A percentile compares a stretch with the other conserved stretches of the same genome.
Evolutionary conservation across 2,329 filamentous ascomycete species (phyloP).

Genomic region (Diplocarpon rosae): DNA sequence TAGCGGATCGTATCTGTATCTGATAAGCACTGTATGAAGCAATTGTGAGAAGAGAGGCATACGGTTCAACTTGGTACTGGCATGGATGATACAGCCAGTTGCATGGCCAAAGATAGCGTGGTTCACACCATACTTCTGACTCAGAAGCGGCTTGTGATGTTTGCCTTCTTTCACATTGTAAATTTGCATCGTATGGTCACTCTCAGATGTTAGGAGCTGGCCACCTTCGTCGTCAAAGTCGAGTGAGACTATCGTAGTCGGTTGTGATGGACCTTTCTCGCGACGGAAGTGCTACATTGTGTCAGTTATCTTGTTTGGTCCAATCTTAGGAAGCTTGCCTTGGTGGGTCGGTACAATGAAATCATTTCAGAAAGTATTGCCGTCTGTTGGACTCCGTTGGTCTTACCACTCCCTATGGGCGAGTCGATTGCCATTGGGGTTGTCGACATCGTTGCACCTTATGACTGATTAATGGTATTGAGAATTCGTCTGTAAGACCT

Average conservation of each 20-base stretch:
- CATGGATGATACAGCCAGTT: conserved; percentile 77
- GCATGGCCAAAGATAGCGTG: conserved; percentile 91
- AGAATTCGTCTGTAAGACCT: too few relatives aligned
- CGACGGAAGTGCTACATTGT: conserved; percentile 44
- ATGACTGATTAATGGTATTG: background rate
- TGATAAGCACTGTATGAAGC: conserved; percentile 1
- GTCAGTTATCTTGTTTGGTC: conserved; percentile 7
- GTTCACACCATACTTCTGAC: conserved; percentile 95
- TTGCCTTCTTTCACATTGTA: conserved; percentile 89
- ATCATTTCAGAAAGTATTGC: conserved; percentile 71
- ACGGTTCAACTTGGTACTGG: conserved; percentile 90
- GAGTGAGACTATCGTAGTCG: conserved; percentile 69
- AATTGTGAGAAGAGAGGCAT: conserved; percentile 19
- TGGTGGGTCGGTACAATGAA: conserved; percentile 65
- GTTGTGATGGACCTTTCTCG: conserved; percentile 27
- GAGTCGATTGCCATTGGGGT: conserved; percentile 27
- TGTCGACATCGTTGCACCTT: conserved; percentile 18
- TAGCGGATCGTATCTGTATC: conserved; percentile 65
- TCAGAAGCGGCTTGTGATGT: conserved; percentile 78
- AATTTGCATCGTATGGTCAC: conserved; percentile 90
- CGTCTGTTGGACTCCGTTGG: conserved; percentile 16
- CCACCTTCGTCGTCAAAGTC: conserved; percentile 96
- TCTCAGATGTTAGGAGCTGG: conserved; percentile 79
- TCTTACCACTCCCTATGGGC: conserved; percentile 21
- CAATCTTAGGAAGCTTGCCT: conserved; percentile 40